phyloP scores from a whole-genome alignment of 495 filamentous ascomycete species.

The Aspergillus steynii region DNA sequence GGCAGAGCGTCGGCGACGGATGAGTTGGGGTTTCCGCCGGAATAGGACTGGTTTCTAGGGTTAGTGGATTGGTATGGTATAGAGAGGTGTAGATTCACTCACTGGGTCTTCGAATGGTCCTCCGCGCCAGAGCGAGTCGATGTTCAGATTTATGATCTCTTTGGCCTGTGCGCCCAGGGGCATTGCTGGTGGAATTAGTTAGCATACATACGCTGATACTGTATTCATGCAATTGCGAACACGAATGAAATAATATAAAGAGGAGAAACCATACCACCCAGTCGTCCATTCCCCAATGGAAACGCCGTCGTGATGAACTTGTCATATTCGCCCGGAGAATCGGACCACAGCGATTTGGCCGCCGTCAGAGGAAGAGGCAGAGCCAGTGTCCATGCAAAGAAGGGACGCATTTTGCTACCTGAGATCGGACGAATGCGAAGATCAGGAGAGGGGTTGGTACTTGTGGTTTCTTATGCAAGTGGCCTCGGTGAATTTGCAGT shows the following conservation, averaged over 20 bases:
- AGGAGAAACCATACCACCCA: slow-evolving; percentile 21
- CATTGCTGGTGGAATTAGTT: slow-evolving; percentile 25
- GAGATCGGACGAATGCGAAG: too few relatives aligned
- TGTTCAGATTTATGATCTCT: slow-evolving; percentile 43
- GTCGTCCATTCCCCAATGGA: slow-evolving; percentile 38
- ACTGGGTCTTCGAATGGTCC: slow-evolving; percentile 38
- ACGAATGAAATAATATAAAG: not conserved
- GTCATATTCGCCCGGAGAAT: slow-evolving; percentile 19
- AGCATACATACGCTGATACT: not conserved
- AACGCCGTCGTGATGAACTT: slow-evolving; percentile 32
- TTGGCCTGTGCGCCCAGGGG: slow-evolving; percentile 35
- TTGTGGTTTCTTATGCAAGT: too few relatives aligned
- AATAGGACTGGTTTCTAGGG: slow-evolving; percentile 26
- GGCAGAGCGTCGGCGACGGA: slow-evolving; percentile 33
- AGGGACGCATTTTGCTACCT: not conserved
- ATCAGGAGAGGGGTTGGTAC: too few relatives aligned
- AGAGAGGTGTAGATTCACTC: slow-evolving; percentile 1
- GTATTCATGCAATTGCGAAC: not conserved
- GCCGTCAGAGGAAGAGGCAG: not conserved
- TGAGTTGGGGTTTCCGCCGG: slow-evolving; percentile 46
- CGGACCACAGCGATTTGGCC: slow-evolving; percentile 22
- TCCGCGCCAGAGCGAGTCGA: slow-evolving; percentile 48
- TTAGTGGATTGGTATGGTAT: not conserved
- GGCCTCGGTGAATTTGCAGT: too few relatives aligned
- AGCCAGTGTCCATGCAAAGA: not conserved